Conservation (phyloP, 306 rosid species). For the Fagus crenata region DNA sequence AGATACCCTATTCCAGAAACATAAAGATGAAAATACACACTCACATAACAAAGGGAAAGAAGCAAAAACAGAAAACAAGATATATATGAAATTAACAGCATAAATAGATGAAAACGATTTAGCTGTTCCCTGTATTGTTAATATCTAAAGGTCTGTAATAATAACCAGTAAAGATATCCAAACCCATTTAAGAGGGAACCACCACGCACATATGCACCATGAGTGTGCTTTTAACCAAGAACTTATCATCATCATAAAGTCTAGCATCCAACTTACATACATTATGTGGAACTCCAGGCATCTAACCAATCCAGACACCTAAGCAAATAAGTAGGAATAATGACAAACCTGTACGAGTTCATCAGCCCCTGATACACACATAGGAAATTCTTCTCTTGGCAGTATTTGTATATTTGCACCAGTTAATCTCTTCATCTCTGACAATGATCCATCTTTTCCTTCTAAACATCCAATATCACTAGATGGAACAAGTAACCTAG, state of each 20-base stretch:
- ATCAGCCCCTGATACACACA: slow-evolving; percentile 62
- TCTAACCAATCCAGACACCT: slow-evolving; percentile 6
- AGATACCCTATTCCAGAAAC: too few species aligned
- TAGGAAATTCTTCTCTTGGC: slow-evolving; percentile 79
- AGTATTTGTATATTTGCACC: slow-evolving; percentile 81
- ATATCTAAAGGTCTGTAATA: neutral
- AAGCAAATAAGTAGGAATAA: slow-evolving; percentile 29
- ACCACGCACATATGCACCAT: slow-evolving; percentile 1
- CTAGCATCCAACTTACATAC: slow-evolving; percentile 16
- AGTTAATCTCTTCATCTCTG: slow-evolving; percentile 71
- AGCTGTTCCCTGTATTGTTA: neutral
- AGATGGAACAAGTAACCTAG: slow-evolving; percentile 77
- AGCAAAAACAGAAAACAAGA: slow-evolving; percentile 4
- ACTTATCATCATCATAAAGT: slow-evolving; percentile 20
- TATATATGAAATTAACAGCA: neutral
- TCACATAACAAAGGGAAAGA: too few species aligned
- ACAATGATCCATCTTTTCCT: slow-evolving; percentile 83
- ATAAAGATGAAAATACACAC: too few species aligned
- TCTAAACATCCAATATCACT: slow-evolving; percentile 83
- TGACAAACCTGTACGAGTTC: slow-evolving; percentile 83
- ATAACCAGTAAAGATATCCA: neutral
- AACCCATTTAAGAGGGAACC: slow-evolving; percentile 2
- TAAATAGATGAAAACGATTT: neutral
- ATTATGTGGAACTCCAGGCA: slow-evolving; percentile 15
- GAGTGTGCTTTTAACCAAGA: slow-evolving; percentile 28